Evolutionary conservation across 371 early-diverging fungal genomes (phyloP), one percentile per base, ranked within the genome.

Genomic region (Mucor lusitanicus): DNA sequence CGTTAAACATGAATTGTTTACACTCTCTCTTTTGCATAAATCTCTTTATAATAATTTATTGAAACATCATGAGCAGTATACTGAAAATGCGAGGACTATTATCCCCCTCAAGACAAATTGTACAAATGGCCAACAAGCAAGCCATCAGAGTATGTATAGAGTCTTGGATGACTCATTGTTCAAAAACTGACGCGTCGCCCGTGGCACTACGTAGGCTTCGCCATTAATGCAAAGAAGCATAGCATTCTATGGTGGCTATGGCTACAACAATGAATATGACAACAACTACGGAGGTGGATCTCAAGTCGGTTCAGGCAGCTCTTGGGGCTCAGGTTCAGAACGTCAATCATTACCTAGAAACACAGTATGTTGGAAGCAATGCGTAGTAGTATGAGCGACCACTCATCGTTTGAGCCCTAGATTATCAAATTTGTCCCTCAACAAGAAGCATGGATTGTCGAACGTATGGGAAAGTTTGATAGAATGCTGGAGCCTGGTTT

Each of bases 371-470:
- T 19, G n/a, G 8, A 19, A 8, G 13, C 1, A 37, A 13, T 37
- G 37, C 37, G 37, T 37, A 37, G 37, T 37, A 11, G 21, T 19
- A 12, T 19, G 9, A 23, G 50, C 13, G 44, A 44, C 19, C 5
- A n/a, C 50, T 50, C 13, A 50, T 12, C 12, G 50, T 35, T 11
- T 21, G 1, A 40, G 3, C n/a, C 28, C 33, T 59, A 91, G 91
- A 79, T 95, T 19, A 75, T 97, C 67, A 95, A 97, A 77, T 98
- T 99, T 79, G 98, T 99, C 19, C 98, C 98, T 57, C 97, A 99
- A 82, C 97, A 98, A 78, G 96, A 97, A 79, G 97, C 97, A 3
- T 98, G 92, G 93, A 89, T 95, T 48, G 90, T 95, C 7, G 95
- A 95, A 73, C 88, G 95, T 37, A 92, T 94, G 90, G 94, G 94